Evolutionary conservation across 805 yeast species (phyloP), one percentile per base, ranked within the genome.

Genomic region (Ogataea chonburiensis): DNA sequence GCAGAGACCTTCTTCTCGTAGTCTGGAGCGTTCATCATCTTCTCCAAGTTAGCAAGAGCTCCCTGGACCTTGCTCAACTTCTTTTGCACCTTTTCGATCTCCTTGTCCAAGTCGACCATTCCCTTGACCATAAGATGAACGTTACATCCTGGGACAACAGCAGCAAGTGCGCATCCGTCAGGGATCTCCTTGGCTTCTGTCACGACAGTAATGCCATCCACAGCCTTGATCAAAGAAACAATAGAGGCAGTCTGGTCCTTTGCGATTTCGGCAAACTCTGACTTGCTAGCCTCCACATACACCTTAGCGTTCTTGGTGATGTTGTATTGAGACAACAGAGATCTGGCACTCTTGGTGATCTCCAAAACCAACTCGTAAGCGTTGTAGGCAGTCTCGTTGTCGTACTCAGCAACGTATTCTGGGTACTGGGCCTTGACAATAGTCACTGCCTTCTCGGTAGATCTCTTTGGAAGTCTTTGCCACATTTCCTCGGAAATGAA

Each of bases 401-500:
- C 79, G 45, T 77, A 85, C 37, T 75, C 76, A 37, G 67, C 52
- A 35, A 68, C 67, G 62, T 69, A 81, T 37, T 64, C 74, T 39
- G 98, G 98, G 70, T 79, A 93, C 32, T 70, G 52, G 26, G 96
- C 95, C 58, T 77, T 77, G 34, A 79, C 80, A 60, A 93, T 87
- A 14, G 96, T 74, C 34, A 63, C 68, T 17, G 87, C 70, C 15
- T 66, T 64, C 53, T 86, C 96, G 36, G 79, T 67, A 6, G 77
- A 73, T 60, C 96, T 80, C 56, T 84, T 82, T 53, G 98, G 98
- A 56, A 93, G 70, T 67, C 98, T 86, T 71, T 93, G 98, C 97
- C 97, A 93, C 86, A 93, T 78, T 72, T 93, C 98, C 67, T 93
- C 98, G 31, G 98, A 82, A 50, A 93, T 71, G 61, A 78, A 93